Evolutionary conservation across 345 rosid species (phyloP).

Genomic region (Dimocarpus longan): DNA sequence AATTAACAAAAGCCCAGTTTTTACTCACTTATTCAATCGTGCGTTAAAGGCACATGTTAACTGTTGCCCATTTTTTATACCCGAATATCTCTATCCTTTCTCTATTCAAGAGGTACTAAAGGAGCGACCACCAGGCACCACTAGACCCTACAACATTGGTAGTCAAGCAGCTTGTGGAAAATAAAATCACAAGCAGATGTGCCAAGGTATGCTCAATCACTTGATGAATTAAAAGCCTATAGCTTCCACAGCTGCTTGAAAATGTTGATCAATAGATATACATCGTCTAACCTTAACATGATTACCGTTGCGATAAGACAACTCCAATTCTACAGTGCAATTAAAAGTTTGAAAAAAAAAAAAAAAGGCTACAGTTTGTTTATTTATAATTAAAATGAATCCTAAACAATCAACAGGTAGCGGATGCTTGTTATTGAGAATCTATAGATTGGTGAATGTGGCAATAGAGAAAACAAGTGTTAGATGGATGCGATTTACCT

Average conservation of each 20-base stretch:
- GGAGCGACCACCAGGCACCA: background rate
- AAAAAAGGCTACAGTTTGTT: background rate
- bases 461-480: too few species aligned
- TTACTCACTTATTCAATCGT: too few species aligned
- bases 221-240: background rate
- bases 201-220: background rate
- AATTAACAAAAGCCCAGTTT: too few species aligned
- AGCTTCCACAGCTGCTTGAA: background rate
- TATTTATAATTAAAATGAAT: too few species aligned
- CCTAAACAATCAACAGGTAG: too few species aligned
- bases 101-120: too few species aligned
- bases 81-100: too few species aligned
- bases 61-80: too few species aligned
- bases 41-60: too few species aligned
- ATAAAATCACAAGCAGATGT: background rate
- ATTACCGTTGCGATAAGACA: background rate
- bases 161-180: background rate
- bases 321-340: background rate
- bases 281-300: background rate
- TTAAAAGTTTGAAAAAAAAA: background rate
- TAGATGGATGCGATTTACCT: slow-evolving; percentile 41
- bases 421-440: too few species aligned
- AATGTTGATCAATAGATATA: background rate
- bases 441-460: too few species aligned
- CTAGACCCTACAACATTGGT: background rate